Percentiles rank a stretch among this genome's conserved stretches.
These are phyloP conservation scores for Endotrypanum monterogeii DNA, from an alignment of 208 protist species.

Conservation along the genomic window DNA sequence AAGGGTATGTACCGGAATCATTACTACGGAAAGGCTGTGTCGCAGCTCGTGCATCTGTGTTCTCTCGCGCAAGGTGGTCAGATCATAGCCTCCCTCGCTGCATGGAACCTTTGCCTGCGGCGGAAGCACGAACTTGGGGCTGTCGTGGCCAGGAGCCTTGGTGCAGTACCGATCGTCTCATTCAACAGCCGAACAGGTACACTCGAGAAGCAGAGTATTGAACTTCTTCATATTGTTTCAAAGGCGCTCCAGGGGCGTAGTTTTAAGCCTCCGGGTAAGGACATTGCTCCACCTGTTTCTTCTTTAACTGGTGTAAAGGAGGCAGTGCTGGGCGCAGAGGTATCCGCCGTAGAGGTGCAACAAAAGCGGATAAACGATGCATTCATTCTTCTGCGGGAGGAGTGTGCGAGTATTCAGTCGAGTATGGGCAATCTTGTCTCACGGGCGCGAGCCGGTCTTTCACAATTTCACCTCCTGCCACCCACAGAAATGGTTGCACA, in stretches of 20 bases:
- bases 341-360: constrained; percentile 57
- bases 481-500: constrained; percentile 82
- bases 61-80: constrained; percentile 82
- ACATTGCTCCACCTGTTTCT: constrained; percentile 32
- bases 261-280: constrained; percentile 46
- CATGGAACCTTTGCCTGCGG: constrained; percentile 64
- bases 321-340: constrained; percentile 60
- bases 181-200: constrained; percentile 69
- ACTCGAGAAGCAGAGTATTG: constrained; percentile 71
- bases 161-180: constrained; percentile 59
- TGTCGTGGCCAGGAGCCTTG: constrained; percentile 54
- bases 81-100: constrained; percentile 64
- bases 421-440: constrained; percentile 44
- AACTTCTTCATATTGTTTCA: constrained; percentile 65
- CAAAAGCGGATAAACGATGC: constrained; percentile 50
- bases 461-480: constrained; percentile 83
- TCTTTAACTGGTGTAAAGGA: constrained; percentile 48
- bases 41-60: constrained; percentile 72
- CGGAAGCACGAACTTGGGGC: constrained; percentile 60
- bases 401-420: constrained; percentile 50
- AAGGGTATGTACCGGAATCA: constrained; percentile 58
- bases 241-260: constrained; percentile 42
- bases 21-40: constrained; percentile 85
- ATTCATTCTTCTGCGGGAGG: constrained; percentile 51
- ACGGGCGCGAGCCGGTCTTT: constrained; percentile 41